A percentile compares a stretch with the other conserved stretches of the same genome.
Evolutionary conservation across 495 filamentous ascomycete species (phyloP).

Genomic region (Aspergillus bridgeri): DNA sequence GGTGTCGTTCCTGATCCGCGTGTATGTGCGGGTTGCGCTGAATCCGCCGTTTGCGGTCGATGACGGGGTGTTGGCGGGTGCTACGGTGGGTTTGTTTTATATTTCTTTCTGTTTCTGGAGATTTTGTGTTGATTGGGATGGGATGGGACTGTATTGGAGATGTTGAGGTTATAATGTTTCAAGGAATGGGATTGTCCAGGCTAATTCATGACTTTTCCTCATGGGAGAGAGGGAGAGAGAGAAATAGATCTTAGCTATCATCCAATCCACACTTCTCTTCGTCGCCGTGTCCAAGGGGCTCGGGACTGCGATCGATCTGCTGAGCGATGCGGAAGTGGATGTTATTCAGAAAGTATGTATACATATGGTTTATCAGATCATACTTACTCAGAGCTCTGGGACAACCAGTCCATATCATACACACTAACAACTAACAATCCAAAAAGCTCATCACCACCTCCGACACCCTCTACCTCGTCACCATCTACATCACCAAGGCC

Average conservation of each 20-base stretch:
- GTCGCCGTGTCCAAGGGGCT: constrained; percentile 35
- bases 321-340: constrained; percentile 26
- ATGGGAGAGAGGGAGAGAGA: too few relatives aligned
- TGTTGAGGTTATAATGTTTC: too few relatives aligned
- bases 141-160: neutral
- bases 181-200: too few relatives aligned
- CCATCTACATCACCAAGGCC: constrained; percentile 45
- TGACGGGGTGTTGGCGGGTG: constrained; percentile 36
- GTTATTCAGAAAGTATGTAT: constrained; percentile 37
- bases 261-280: constrained; percentile 38
- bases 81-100: constrained; percentile 30
- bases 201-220: too few relatives aligned
- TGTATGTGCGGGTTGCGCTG: constrained; percentile 42
- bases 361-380: neutral
- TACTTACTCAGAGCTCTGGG: neutral
- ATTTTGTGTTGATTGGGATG: neutral
- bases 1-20: constrained; percentile 40
- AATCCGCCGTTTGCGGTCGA: constrained; percentile 37
- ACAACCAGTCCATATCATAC: neutral
- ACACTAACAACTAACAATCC: neutral
- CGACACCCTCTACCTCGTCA: constrained; percentile 44
- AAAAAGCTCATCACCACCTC: constrained; percentile 33
- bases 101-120: neutral
- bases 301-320: constrained; percentile 37
- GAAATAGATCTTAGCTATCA: constrained; percentile 26